Conservation (phyloP, 1,284 basidiomycete genomes). For the Sphagnurus paluster region DNA sequence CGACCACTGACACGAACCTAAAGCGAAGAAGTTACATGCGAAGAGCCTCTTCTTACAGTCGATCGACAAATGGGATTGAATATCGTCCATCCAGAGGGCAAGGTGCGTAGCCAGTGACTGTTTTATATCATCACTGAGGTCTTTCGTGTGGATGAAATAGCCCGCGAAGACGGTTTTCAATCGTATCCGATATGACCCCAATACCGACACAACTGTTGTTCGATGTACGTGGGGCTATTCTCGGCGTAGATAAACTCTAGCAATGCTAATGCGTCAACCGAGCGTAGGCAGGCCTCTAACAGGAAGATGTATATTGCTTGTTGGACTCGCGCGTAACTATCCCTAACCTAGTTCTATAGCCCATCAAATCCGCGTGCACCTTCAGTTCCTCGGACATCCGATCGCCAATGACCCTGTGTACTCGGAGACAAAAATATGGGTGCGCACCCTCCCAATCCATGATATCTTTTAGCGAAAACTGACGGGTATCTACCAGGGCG, state of each 20-base stretch:
- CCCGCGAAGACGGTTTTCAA: constrained; percentile 90
- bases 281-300: constrained; percentile 85
- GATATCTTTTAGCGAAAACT: constrained; percentile 1
- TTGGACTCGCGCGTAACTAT: constrained; percentile 8
- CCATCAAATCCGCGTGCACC: constrained; percentile 94
- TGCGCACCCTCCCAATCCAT: constrained; percentile 30
- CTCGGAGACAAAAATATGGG: constrained; percentile 81
- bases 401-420: constrained; percentile 94
- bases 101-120: too few relatives aligned
- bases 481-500: constrained; percentile 48
- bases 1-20: constrained; percentile 7
- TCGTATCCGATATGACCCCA: constrained; percentile 80
- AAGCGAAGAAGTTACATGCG: constrained; percentile 80
- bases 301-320: constrained; percentile 71
- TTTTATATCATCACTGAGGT: too few relatives aligned
- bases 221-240: constrained; percentile 60
- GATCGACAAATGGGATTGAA: constrained; percentile 96
- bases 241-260: constrained; percentile 3
- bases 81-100: constrained; percentile 91
- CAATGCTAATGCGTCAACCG: constrained; percentile 9
- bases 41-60: constrained; percentile 87
- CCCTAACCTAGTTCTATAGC: constrained; percentile 56
- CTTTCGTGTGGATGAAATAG: too few relatives aligned
- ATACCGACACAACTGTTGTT: constrained; percentile 85
- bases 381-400: constrained; percentile 92